Percentiles rank a stretch among this genome's conserved stretches.
Conservation (phyloP, 192 early-diverging fungal species). For the Lobosporangium transversale region DNA sequence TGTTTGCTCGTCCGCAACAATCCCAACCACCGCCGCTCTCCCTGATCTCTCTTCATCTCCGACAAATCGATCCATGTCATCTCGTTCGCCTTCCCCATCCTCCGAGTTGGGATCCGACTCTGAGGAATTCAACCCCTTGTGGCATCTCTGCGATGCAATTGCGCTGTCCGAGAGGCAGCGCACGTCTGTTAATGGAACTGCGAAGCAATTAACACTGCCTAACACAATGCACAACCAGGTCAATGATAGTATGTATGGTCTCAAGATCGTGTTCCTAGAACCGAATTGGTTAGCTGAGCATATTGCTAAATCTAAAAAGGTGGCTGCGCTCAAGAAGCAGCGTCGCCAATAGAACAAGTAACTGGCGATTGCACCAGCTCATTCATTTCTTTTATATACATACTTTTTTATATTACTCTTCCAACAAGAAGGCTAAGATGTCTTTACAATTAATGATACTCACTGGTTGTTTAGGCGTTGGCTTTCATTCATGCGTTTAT, state of each 20-base stretch:
- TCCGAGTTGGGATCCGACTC: neutral
- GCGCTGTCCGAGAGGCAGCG: slow-evolving; percentile 13
- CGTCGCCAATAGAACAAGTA: neutral
- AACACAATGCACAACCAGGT: too few species aligned
- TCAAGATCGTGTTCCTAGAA: slow-evolving; percentile 35
- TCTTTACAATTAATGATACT: too few species aligned
- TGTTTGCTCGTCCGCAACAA: slow-evolving; percentile 17
- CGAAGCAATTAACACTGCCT: too few species aligned
- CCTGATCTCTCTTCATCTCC: slow-evolving; percentile 11
- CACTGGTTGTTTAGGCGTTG: neutral
- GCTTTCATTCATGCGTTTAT: neutral
- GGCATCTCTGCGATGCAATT: slow-evolving; percentile 38
- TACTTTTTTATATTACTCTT: too few species aligned
- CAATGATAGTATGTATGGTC: slow-evolving; percentile 9
- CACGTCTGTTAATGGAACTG: neutral
- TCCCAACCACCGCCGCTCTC: too few species aligned
- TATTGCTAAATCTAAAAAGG: slow-evolving; percentile 39
- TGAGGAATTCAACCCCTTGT: slow-evolving; percentile 26
- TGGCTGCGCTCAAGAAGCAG: slow-evolving; percentile 24
- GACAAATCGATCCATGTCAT: slow-evolving; percentile 1
- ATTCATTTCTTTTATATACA: too few species aligned
- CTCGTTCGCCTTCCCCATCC: slow-evolving; percentile 12
- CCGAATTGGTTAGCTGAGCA: slow-evolving; percentile 45
- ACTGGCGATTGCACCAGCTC: too few species aligned
- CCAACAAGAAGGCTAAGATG: too few species aligned